These are phyloP conservation scores for Xylaria castorea DNA, from an alignment of 495 filamentous ascomycete genomes.

Conservation along the genomic window DNA sequence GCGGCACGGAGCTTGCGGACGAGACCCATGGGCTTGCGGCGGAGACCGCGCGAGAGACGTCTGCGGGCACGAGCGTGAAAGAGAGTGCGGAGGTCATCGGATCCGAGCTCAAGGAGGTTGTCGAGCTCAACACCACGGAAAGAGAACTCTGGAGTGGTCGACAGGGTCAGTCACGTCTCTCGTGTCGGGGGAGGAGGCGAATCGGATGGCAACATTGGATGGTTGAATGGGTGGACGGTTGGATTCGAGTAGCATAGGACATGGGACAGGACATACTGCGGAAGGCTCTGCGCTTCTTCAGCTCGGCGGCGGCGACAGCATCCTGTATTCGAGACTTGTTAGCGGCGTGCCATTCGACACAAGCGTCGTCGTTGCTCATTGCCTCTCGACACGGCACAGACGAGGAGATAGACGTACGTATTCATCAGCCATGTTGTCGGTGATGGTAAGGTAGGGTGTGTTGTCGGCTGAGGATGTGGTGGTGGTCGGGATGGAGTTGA, in stretches of 20 bases:
- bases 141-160: constrained; percentile 70
- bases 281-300: constrained; percentile 99
- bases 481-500: constrained; percentile 60
- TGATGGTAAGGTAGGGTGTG: constrained; percentile 49
- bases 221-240: background rate
- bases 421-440: constrained; percentile 89
- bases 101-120: constrained; percentile 93
- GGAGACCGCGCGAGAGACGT: constrained; percentile 98
- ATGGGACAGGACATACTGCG: constrained; percentile 57
- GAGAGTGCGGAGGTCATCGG: constrained; percentile 98
- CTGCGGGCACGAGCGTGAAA: constrained; percentile 98
- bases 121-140: constrained; percentile 99
- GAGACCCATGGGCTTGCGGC: constrained; percentile 99
- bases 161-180: constrained; percentile 9
- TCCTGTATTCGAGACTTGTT: constrained; percentile 64
- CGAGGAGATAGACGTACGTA: constrained; percentile 71
- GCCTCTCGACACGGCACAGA: constrained; percentile 12
- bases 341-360: constrained; percentile 38
- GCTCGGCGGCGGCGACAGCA: constrained; percentile 92
- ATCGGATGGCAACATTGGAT: background rate
- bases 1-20: constrained; percentile 99
- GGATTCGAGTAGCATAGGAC: background rate
- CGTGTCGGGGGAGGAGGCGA: background rate
- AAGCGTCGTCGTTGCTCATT: background rate
- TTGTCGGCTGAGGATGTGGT: constrained; percentile 50